A percentile compares a stretch with the other conserved stretches of the same genome.
phyloP scores from a whole-genome alignment of 352 stramenopile species.

The Globisporangium irregulare region DNA sequence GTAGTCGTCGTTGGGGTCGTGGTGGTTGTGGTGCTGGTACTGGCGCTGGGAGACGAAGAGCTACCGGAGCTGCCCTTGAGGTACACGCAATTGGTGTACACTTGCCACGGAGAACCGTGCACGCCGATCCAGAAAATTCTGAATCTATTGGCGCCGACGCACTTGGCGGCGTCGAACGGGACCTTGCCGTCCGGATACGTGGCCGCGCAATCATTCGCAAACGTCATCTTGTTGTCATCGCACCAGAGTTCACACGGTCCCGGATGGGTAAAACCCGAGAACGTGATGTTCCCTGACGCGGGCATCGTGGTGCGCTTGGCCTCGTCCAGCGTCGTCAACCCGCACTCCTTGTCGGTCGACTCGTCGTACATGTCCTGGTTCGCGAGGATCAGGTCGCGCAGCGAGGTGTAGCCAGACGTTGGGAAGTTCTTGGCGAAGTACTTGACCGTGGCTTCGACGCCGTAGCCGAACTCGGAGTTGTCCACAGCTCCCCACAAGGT shows the following conservation, averaged over 20 bases:
- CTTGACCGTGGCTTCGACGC: constrained; percentile 21
- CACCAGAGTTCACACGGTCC: constrained; percentile 68
- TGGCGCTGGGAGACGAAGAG: constrained; percentile 10
- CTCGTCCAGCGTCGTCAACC: constrained; percentile 29
- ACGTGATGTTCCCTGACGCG: constrained; percentile 31
- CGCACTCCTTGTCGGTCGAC: constrained; percentile 14
- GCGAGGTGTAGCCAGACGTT: constrained; percentile 23
- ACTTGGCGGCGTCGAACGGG: constrained; percentile 42
- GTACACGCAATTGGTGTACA: constrained; percentile 56
- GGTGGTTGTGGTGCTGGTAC: background rate
- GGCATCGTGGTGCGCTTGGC: constrained; percentile 34
- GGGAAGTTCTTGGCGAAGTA: constrained; percentile 28
- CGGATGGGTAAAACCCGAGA: constrained; percentile 51
- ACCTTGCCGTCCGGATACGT: constrained; percentile 40
- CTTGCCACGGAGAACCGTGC: constrained; percentile 47
- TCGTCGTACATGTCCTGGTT: constrained; percentile 9
- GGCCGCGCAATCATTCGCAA: constrained; percentile 41
- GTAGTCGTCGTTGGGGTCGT: constrained; percentile 6
- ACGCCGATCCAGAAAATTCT: constrained; percentile 51
- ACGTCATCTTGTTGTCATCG: constrained; percentile 49
- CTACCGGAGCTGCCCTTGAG: constrained; percentile 22
- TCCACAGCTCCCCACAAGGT: constrained; percentile 22
- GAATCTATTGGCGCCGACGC: constrained; percentile 36
- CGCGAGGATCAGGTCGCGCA: constrained; percentile 29
- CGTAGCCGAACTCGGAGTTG: constrained; percentile 25